A percentile compares a stretch with the other conserved stretches of the same genome.
Conservation (phyloP, 1,139 yeast species). For the Schwanniomyces etchellsii region DNA sequence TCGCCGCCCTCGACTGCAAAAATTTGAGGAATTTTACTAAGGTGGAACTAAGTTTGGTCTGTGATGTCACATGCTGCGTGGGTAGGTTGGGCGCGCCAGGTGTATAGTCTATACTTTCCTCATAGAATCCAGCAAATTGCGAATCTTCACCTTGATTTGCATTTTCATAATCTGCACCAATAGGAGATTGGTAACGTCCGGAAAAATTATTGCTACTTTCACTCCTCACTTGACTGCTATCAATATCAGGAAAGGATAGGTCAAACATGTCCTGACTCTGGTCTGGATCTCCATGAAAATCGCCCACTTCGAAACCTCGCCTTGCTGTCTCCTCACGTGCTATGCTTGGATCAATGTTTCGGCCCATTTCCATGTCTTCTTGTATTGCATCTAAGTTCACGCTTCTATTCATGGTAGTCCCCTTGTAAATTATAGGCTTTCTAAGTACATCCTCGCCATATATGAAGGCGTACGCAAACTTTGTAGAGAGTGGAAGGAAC, state of each 20-base stretch:
- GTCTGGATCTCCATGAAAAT: background rate
- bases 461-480: conserved; percentile 2
- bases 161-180: background rate
- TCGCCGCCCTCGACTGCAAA: conserved; percentile 7
- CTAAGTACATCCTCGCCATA: conserved; percentile 2
- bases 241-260: conserved; percentile 11
- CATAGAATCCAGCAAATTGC: conserved; percentile 3
- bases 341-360: conserved; percentile 4
- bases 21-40: conserved; percentile 11
- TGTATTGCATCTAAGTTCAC: conserved; percentile 1
- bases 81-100: conserved; percentile 7
- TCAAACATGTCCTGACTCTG: conserved; percentile 9
- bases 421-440: background rate
- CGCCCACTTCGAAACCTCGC: conserved; percentile 3
- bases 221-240: conserved; percentile 9
- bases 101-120: conserved; percentile 8
- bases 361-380: conserved; percentile 5
- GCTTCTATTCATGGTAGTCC: background rate
- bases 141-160: background rate
- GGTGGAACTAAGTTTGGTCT: conserved; percentile 6
- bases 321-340: conserved; percentile 2
- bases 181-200: background rate
- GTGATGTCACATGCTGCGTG: conserved; percentile 6
- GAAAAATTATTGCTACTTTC: conserved; percentile 9
- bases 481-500: conserved; percentile 2